These are phyloP conservation scores for Dothistroma septosporum DNA, from an alignment of 2,329 filamentous ascomycete species.

Conservation along the genomic window DNA sequence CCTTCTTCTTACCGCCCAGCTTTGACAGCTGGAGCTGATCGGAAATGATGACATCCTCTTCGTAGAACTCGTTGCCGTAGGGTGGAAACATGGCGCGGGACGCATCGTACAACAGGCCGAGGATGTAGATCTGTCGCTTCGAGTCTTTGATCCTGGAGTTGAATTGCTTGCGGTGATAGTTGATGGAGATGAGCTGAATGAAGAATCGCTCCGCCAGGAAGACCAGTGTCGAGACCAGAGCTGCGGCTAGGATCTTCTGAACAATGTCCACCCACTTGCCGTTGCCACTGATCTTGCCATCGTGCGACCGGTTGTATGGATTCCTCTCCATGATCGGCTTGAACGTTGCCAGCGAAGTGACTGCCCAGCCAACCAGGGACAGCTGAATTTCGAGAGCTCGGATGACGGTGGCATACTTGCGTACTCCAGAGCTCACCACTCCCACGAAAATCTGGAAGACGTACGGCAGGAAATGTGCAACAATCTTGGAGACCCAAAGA, in stretches of 20 bases:
- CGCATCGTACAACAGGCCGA: conserved; percentile 84
- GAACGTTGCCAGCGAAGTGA: conserved; percentile 58
- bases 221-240: conserved; percentile 64
- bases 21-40: conserved; percentile 62
- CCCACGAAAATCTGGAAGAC: conserved; percentile 60
- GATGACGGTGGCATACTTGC: conserved; percentile 60
- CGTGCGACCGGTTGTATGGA: conserved; percentile 28
- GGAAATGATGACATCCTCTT: conserved; percentile 89
- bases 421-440: conserved; percentile 60
- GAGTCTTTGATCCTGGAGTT: conserved; percentile 79
- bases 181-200: conserved; percentile 78
- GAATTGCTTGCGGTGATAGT: conserved; percentile 81
- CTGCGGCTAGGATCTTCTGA: conserved; percentile 61
- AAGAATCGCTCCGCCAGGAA: conserved; percentile 73
- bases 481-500: conserved; percentile 59
- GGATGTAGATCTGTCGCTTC: conserved; percentile 76
- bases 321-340: conserved; percentile 45
- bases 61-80: conserved; percentile 83
- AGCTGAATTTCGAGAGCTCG: conserved; percentile 57
- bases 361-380: conserved; percentile 57
- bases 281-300: conserved; percentile 8
- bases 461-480: conserved; percentile 55
- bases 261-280: conserved; percentile 54
- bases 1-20: conserved; percentile 52
- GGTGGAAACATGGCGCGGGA: conserved; percentile 84